These are phyloP conservation scores for Fabrea salina DNA, from an alignment of 169 alveolate species.

Conservation along the genomic window DNA sequence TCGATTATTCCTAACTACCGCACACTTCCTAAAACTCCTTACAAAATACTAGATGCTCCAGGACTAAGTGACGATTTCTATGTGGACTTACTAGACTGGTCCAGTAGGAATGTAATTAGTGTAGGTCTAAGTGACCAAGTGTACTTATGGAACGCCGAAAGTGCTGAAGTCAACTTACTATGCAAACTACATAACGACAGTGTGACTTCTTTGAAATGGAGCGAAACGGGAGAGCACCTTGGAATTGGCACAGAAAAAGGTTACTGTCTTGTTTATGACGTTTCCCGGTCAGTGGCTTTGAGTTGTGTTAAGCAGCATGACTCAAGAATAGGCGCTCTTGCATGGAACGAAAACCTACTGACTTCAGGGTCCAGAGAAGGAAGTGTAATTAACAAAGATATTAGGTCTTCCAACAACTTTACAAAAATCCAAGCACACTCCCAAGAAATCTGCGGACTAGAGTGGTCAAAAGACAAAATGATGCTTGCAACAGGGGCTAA, in stretches of 20 bases:
- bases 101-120: conserved; percentile 60
- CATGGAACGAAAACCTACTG: conserved; percentile 61
- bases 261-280: conserved; percentile 67
- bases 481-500: conserved; percentile 82
- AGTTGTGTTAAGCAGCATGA: conserved; percentile 55
- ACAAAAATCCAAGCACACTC: conserved; percentile 44
- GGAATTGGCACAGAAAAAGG: conserved; percentile 73
- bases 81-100: conserved; percentile 77
- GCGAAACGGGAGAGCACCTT: conserved; percentile 51
- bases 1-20: background rate
- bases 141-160: conserved; percentile 72
- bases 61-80: conserved; percentile 78
- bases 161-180: conserved; percentile 53
- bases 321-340: conserved; percentile 64
- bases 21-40: conserved; percentile 70
- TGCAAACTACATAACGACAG: conserved; percentile 40
- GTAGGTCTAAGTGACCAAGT: conserved; percentile 70
- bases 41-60: conserved; percentile 83
- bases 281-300: conserved; percentile 50
- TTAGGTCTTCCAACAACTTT: conserved; percentile 36
- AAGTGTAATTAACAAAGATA: conserved; percentile 57
- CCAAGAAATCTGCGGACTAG: conserved; percentile 63
- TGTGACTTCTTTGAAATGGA: conserved; percentile 54
- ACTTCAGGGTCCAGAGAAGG: conserved; percentile 71
- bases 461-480: conserved; percentile 70